These are phyloP conservation scores for Fomitiporia mediterranea DNA, from an alignment of 1,284 basidiomycete species.

Conservation along the genomic window DNA sequence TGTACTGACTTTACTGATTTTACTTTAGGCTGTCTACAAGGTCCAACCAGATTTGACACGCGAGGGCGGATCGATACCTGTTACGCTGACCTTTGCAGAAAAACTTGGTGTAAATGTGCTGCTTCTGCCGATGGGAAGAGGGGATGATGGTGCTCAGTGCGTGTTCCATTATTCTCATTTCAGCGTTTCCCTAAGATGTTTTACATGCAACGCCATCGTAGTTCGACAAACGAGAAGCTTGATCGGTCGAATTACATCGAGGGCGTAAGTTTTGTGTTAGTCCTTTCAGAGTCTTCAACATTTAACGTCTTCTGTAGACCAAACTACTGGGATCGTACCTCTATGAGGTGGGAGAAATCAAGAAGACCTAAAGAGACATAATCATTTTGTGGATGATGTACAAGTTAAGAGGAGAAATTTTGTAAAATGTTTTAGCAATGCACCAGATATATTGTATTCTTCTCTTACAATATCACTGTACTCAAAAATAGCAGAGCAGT, in stretches of 20 bases:
- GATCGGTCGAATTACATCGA: slow-evolving; percentile 92
- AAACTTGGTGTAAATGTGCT: slow-evolving; percentile 78
- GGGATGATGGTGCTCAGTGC: slow-evolving; percentile 91
- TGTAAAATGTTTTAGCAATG: too few species aligned
- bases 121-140: slow-evolving; percentile 88
- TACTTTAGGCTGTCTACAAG: slow-evolving; percentile 65
- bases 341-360: slow-evolving; percentile 62
- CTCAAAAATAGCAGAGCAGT: too few species aligned
- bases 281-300: not conserved
- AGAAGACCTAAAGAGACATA: not conserved
- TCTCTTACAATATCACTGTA: too few species aligned
- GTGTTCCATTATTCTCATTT: slow-evolving; percentile 28
- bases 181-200: not conserved
- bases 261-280: slow-evolving; percentile 51
- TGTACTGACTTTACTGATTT: not conserved
- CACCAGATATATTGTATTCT: too few species aligned
- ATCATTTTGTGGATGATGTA: not conserved
- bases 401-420: too few species aligned
- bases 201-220: slow-evolving; percentile 27
- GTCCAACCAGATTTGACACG: slow-evolving; percentile 84
- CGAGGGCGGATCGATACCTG: slow-evolving; percentile 95
- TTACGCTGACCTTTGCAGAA: slow-evolving; percentile 95
- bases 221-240: slow-evolving; percentile 95
- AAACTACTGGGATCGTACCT: slow-evolving; percentile 82
- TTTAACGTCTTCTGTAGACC: slow-evolving; percentile 37